Evolutionary conservation across 2,329 filamentous ascomycete genomes (phyloP).

Genomic region (Ophiostoma sp.): DNA sequence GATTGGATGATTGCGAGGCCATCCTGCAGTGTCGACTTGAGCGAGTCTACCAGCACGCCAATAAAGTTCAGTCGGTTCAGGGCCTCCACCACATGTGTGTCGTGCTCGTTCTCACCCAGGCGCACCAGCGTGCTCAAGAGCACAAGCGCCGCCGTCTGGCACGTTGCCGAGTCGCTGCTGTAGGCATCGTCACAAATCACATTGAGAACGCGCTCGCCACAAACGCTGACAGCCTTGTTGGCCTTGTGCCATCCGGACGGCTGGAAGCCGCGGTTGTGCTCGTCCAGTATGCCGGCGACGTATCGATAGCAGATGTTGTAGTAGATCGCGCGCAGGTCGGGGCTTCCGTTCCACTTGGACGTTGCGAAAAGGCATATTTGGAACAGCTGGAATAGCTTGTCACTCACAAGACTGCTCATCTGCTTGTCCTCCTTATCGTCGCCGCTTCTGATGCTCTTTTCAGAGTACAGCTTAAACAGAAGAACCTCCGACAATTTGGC

Average conservation of each 20-base stretch:
- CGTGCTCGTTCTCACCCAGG: constrained; percentile 59
- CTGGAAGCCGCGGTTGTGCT: constrained; percentile 42
- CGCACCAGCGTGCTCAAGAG: constrained; percentile 74
- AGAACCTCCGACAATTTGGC: constrained; percentile 69
- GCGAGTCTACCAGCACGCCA: constrained; percentile 79
- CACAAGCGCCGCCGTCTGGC: constrained; percentile 78
- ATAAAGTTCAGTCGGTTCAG: constrained; percentile 87
- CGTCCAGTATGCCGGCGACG: constrained; percentile 60
- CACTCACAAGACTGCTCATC: constrained; percentile 69
- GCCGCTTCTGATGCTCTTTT: constrained; percentile 19
- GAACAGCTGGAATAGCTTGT: constrained; percentile 88
- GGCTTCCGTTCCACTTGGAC: constrained; percentile 62
- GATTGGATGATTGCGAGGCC: constrained; percentile 45
- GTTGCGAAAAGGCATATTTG: constrained; percentile 78
- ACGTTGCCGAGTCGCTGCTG: constrained; percentile 68
- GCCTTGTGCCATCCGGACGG: constrained; percentile 51
- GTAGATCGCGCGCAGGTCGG: constrained; percentile 72
- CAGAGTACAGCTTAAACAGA: constrained; percentile 64
- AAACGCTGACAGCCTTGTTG: constrained; percentile 62
- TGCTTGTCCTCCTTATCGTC: constrained; percentile 42
- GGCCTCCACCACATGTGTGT: constrained; percentile 68
- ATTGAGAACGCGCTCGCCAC: constrained; percentile 74
- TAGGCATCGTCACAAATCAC: constrained; percentile 91
- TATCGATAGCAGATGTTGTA: constrained; percentile 91
- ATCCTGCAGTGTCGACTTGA: constrained; percentile 71